These are phyloP conservation scores for Balakata baccata DNA, from an alignment of 345 rosid species.

Conservation along the genomic window DNA sequence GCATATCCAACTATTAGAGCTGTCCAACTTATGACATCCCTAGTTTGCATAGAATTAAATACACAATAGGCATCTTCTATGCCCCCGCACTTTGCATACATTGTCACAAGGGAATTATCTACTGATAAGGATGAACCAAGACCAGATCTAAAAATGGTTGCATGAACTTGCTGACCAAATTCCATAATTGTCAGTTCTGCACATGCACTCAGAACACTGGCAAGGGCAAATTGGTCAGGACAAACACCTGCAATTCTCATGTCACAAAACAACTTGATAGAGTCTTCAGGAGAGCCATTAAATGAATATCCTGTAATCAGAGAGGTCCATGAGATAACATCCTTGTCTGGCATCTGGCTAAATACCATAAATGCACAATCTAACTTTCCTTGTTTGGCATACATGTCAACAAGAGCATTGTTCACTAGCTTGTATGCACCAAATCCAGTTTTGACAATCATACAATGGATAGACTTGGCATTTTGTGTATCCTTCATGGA, in stretches of 20 bases:
- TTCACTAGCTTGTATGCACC: conserved; percentile 55
- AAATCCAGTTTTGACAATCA: conserved; percentile 70
- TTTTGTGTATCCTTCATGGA: conserved; percentile 36
- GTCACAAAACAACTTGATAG: conserved; percentile 57
- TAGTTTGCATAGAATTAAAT: conserved; percentile 53
- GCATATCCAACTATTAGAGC: conserved; percentile 85
- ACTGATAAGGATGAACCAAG: conserved; percentile 58
- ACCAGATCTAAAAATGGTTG: conserved; percentile 51
- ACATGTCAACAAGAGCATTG: conserved; percentile 87
- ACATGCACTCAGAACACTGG: conserved; percentile 66
- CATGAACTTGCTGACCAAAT: conserved; percentile 84
- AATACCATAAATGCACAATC: conserved; percentile 58
- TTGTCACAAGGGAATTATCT: conserved; percentile 66
- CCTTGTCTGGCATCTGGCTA: conserved; percentile 56
- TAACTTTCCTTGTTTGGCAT: conserved; percentile 65
- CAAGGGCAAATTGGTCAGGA: conserved; percentile 59
- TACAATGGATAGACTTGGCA: conserved; percentile 61
- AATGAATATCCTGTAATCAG: conserved; percentile 72
- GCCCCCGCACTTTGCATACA: conserved; percentile 82
- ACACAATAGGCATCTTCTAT: conserved; percentile 59
- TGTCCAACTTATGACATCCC: conserved; percentile 81
- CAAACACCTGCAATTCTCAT: conserved; percentile 53
- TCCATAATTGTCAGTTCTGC: conserved; percentile 71
- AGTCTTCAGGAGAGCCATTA: conserved; percentile 56
- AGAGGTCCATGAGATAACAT: conserved; percentile 90